Base-by-base conservation (phyloP, 2,329 filamentous ascomycete species). In the Pseudogymnoascus sp. region DNA sequence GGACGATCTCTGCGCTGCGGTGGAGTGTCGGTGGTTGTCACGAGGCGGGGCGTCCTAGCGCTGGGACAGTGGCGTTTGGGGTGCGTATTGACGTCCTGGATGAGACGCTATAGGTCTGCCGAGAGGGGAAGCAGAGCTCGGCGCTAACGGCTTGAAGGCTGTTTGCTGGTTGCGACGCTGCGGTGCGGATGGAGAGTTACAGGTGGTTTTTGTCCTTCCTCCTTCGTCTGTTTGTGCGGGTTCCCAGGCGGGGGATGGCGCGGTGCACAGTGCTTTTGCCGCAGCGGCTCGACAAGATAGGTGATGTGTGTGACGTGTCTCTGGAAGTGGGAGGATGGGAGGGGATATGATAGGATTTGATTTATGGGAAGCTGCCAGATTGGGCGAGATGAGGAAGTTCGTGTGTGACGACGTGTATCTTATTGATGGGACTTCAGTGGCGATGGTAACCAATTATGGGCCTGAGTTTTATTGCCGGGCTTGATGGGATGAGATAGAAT, bases 351-450 rank as follows among this genome's bases (percentile, higher is more conserved):
- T 33, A 21, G 26, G 29, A 15, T 56, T n/a, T 21, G 50, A 33
- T 56, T 19, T 10, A 56, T n/a, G n/a, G n/a, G 26, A 10, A 7
- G 15, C 6, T 23, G 21, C 19, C 6, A 46, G 19, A 31, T 31
- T 53, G 26, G 46, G n/a, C 15, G 46, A 31, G 46, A 19, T 33
- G 26, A 56, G 29, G 26, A 31, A 33, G 50, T 19, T 33, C n/a
- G 50, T 33, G 50, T 56, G 50, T 33, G 50, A 56, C 46, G 46
- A 56, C 46, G 50, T 56, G 50, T 33, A 56, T 33, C 10, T 33
- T 56, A 56, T 56, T 56, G 50, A 56, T 33, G n/a, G 4, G 26
- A 13, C 7, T 19, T 7, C n/a, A 31, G 5, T 53, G 26, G 26
- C n/a, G 4, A 10, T 15, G 29, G 50, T 56, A 56, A 33, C 50